Conservation (phyloP, 768 basidiomycete species). For the Phylloporus rhodoxanthus region DNA sequence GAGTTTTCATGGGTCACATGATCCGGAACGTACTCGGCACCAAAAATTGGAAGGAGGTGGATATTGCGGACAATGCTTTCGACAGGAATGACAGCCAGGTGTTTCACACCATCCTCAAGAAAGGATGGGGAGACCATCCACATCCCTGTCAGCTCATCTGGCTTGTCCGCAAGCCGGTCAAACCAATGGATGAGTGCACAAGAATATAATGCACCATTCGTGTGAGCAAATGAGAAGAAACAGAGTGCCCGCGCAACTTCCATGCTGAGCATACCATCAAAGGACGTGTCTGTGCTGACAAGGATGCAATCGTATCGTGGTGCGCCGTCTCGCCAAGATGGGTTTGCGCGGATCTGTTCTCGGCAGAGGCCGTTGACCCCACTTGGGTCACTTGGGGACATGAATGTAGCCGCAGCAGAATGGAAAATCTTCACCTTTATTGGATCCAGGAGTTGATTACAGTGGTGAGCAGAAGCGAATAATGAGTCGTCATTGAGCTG, state of each 20-base stretch:
- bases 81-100: conserved; percentile 11
- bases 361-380: conserved; percentile 1
- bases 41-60: conserved; percentile 17
- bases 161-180: conserved; percentile 4
- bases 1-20: conserved; percentile 16
- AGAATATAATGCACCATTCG: conserved; percentile 9
- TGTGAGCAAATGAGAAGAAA: conserved; percentile 16
- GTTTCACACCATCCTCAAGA: neutral
- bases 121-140: conserved; percentile 16
- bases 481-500: neutral
- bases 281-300: conserved; percentile 11
- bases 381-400: neutral
- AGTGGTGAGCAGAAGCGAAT: neutral
- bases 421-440: too few relatives aligned
- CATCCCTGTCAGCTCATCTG: conserved; percentile 19
- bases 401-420: neutral
- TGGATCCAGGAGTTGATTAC: too few relatives aligned
- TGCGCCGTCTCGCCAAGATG: conserved; percentile 24
- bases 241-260: conserved; percentile 19
- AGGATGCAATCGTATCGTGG: conserved; percentile 30
- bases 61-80: conserved; percentile 10
- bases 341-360: conserved; percentile 27
- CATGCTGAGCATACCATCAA: conserved; percentile 22
- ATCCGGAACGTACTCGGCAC: conserved; percentile 14
- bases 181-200: conserved; percentile 23